phyloP scores from a whole-genome alignment of 2,329 filamentous ascomycete genomes.

The Helotiales sp. region DNA sequence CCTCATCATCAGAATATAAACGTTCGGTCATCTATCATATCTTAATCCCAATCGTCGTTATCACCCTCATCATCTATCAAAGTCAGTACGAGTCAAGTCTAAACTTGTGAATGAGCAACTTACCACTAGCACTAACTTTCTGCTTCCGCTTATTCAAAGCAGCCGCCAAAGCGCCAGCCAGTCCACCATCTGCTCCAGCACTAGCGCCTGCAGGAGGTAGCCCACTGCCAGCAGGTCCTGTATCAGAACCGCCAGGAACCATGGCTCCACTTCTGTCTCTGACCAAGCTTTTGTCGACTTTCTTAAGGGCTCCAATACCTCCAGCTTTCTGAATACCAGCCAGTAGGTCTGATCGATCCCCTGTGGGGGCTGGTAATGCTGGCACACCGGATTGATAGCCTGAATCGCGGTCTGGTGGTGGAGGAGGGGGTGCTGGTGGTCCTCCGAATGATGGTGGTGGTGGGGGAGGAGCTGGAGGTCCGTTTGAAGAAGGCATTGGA shows the following conservation, averaged over 20 bases:
- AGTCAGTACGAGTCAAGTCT: slow-evolving; percentile 22
- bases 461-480: slow-evolving; percentile 51
- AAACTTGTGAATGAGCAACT: slow-evolving; percentile 43
- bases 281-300: slow-evolving; percentile 71
- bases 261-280: slow-evolving; percentile 67
- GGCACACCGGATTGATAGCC: slow-evolving; percentile 57
- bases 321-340: slow-evolving; percentile 72
- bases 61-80: slow-evolving; percentile 71
- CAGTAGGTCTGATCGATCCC: slow-evolving; percentile 59
- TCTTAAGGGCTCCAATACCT: slow-evolving; percentile 68
- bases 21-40: slow-evolving; percentile 4
- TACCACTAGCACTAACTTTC: slow-evolving; percentile 94
- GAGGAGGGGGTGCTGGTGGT: slow-evolving; percentile 53
- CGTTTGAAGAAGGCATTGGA: slow-evolving; percentile 36
- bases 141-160: slow-evolving; percentile 82
- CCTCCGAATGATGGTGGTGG: slow-evolving; percentile 46
- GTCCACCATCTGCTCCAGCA: slow-evolving; percentile 57
- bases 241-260: slow-evolving; percentile 53
- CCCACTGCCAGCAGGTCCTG: slow-evolving; percentile 52
- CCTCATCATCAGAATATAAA: neutral
- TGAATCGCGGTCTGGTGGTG: slow-evolving; percentile 56
- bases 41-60: slow-evolving; percentile 69
- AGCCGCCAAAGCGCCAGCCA: slow-evolving; percentile 81
- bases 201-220: slow-evolving; percentile 52
- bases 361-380: slow-evolving; percentile 43